Evolutionary conservation across 805 yeast species (phyloP).

Genomic region (Myxozyma udenii): DNA sequence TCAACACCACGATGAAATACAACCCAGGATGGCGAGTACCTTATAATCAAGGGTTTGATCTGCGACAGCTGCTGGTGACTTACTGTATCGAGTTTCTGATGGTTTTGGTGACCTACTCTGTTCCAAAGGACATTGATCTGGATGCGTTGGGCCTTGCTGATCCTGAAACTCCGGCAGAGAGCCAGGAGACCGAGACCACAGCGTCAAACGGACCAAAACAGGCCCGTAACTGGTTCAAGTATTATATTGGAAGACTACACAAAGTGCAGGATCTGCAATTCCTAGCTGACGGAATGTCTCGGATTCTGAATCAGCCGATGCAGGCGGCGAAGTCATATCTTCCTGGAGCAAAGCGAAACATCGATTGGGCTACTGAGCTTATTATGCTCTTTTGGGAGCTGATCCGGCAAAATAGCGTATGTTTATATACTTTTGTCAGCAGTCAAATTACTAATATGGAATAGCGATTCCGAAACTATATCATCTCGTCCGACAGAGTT

Average conservation of each 20-base stretch:
- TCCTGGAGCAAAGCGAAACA: conserved; percentile 34
- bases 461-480: conserved; percentile 36
- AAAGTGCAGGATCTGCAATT: conserved; percentile 38
- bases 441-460: not conserved
- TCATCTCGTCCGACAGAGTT: conserved; percentile 48
- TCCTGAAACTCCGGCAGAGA: conserved; percentile 7
- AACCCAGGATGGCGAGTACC: conserved; percentile 39
- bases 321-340: conserved; percentile 38
- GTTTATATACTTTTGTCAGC: not conserved
- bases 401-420: conserved; percentile 60
- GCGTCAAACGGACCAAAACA: not conserved
- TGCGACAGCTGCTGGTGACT: conserved; percentile 41
- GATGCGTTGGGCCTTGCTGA: conserved; percentile 10
- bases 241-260: conserved; percentile 38
- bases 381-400: conserved; percentile 71
- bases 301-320: conserved; percentile 41
- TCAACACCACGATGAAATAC: conserved; percentile 53
- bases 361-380: conserved; percentile 54
- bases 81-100: conserved; percentile 61
- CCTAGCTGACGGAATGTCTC: conserved; percentile 34
- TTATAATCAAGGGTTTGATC: conserved; percentile 35
- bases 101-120: conserved; percentile 58
- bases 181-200: conserved; percentile 5
- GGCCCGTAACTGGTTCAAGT: conserved; percentile 36
- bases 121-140: conserved; percentile 43